phyloP scores from a whole-genome alignment of 257 asterid genomes.

The Paraleonurus japonicus region DNA sequence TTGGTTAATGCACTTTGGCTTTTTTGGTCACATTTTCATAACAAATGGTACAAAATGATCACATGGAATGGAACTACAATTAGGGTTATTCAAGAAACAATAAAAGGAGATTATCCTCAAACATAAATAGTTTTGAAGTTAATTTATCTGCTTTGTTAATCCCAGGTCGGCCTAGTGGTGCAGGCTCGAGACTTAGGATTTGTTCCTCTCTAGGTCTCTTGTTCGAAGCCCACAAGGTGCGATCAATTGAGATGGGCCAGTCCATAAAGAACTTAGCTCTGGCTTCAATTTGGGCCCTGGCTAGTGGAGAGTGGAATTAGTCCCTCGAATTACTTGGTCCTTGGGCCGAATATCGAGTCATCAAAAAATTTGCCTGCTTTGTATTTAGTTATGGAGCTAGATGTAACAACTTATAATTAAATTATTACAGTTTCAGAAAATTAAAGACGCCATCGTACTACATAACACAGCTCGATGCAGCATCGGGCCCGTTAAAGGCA shows the following conservation, averaged over 20 bases:
- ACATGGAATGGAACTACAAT: background rate
- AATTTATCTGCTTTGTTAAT: background rate
- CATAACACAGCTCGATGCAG: constrained; percentile 91
- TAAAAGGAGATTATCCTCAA: background rate
- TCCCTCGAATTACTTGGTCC: too few species aligned
- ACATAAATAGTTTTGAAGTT: background rate
- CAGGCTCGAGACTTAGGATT: too few species aligned
- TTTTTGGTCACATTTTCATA: background rate
- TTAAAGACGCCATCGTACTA: constrained; percentile 71
- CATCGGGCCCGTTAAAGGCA: constrained; percentile 83
- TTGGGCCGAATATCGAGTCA: too few species aligned
- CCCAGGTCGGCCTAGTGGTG: too few species aligned
- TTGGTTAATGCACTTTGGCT: background rate
- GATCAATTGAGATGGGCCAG: too few species aligned
- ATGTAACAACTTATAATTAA: background rate
- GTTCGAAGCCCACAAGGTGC: too few species aligned
- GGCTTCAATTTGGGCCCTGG: too few species aligned
- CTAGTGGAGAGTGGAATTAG: too few species aligned
- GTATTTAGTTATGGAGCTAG: background rate
- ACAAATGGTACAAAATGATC: background rate
- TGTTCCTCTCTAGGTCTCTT: too few species aligned
- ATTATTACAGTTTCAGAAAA: constrained; percentile 76
- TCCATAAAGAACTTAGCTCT: too few species aligned
- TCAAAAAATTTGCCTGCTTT: background rate
- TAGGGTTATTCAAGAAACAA: background rate